Evolutionary conservation across 2,329 filamentous ascomycete species (phyloP), one percentile per base, ranked within the genome.

Genomic region (Hypoxylon sp.): DNA sequence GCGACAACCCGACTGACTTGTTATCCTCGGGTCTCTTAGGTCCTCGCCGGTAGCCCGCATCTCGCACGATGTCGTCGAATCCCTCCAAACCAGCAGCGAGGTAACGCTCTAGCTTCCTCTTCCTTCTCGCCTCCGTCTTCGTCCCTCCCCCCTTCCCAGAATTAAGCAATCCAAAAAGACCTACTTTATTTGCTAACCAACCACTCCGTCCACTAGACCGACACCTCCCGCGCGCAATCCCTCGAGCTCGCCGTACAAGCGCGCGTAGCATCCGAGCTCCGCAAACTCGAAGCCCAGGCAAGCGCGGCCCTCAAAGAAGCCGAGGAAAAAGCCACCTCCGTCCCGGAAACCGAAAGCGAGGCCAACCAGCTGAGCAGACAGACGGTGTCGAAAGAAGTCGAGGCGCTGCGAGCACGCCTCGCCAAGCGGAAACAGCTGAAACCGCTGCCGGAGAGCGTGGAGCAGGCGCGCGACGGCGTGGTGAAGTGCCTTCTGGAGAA

Each of bases 171-270:
- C 13, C 51, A 28, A 50, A 50, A 38, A 46, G 52, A 43, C 28
- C 52, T 53, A 48, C 34, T 60, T 62, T 43, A 25, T 32, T 28
- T 45, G 36, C 55, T 36, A 50, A 60, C 55, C 50, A 65, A 46
- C 14, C n/a, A 17, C 46, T 36, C 5, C 49, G n/a, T 6, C 36
- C 30, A 65, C n/a, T 78, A 98, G 95, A 95, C 92, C 81, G 94
- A 98, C 83, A 89, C 90, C 66, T 94, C 93, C 72, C 94, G 95
- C 78, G 87, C 91, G 75, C 93, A 93, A 82, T 85, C 90, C 77
- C 84, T 93, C 80, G 95, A 98, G 83, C 89, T 96, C 70, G 91
- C 95, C 75, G 90, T 97, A 80, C 94, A 98, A 84, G 84, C 89
- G 78, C 94, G 95, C 80, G 93, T 98, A 67, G 89, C 91, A 75